Conservation (phyloP, 192 early-diverging fungal genomes). For the Umbelopsis isabellina region DNA sequence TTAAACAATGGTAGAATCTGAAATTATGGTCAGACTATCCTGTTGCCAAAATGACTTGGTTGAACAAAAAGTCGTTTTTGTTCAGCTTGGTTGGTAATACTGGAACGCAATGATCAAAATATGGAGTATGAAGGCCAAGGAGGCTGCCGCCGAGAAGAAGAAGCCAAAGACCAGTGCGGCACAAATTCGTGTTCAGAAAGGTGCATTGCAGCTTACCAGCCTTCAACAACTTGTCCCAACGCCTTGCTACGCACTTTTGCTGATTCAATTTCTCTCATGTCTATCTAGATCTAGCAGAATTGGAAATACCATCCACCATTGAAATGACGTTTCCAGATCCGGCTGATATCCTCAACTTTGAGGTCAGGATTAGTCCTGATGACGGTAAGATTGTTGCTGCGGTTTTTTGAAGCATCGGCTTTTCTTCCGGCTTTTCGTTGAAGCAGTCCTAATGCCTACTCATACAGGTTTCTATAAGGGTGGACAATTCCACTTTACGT, state of each 20-base stretch:
- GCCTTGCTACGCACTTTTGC: not conserved
- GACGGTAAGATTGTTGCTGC: conserved; percentile 58
- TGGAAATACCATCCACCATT: conserved; percentile 79
- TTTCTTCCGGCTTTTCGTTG: not conserved
- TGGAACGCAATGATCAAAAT: conserved; percentile 77
- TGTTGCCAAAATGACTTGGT: not conserved
- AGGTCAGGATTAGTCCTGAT: conserved; percentile 82
- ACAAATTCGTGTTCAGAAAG: conserved; percentile 93
- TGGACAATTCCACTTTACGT: conserved; percentile 81
- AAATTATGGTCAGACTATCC: not conserved
- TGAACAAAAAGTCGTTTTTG: not conserved
- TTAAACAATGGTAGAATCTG: too few relatives aligned
- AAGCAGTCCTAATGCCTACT: not conserved
- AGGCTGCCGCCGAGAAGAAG: conserved; percentile 69
- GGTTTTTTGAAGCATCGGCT: not conserved
- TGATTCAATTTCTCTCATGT: not conserved
- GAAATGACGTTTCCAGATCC: conserved; percentile 75
- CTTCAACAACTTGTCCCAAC: not conserved
- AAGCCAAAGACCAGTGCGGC: conserved; percentile 85
- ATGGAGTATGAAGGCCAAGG: conserved; percentile 85
- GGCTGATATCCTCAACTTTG: conserved; percentile 82
- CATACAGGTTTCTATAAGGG: conserved; percentile 78
- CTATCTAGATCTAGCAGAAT: conserved; percentile 77
- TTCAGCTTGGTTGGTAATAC: not conserved
- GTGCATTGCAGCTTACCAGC: conserved; percentile 36